phyloP scores from a whole-genome alignment of 495 filamentous ascomycete genomes.

The Penicillium argentinense region DNA sequence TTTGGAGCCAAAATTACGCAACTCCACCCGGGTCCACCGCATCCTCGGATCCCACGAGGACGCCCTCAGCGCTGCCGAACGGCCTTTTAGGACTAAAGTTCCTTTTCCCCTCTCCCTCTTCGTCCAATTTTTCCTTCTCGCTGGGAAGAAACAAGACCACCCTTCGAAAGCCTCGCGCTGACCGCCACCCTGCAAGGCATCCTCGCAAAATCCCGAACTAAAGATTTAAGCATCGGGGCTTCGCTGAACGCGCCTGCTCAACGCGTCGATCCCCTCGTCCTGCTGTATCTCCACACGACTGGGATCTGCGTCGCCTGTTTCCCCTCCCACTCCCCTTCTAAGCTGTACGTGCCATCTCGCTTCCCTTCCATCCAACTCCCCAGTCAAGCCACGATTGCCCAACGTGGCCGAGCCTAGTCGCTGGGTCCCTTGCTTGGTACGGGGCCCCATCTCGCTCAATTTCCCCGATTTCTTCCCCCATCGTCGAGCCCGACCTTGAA shows the following conservation, averaged over 20 bases:
- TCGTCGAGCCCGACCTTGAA: too few relatives aligned
- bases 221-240: slow-evolving; percentile 51
- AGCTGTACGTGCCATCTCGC: slow-evolving; percentile 1
- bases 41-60: slow-evolving; percentile 49
- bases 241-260: slow-evolving; percentile 26
- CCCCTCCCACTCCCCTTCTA: background rate
- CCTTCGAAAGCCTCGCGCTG: slow-evolving; percentile 36
- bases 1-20: slow-evolving; percentile 35
- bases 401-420: slow-evolving; percentile 25
- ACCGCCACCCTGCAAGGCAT: slow-evolving; percentile 52
- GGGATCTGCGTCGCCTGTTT: slow-evolving; percentile 6
- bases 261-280: slow-evolving; percentile 28
- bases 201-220: slow-evolving; percentile 47
- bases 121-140: slow-evolving; percentile 26
- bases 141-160: slow-evolving; percentile 30
- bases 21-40: slow-evolving; percentile 41
- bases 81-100: slow-evolving; percentile 33
- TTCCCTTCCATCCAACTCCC: background rate
- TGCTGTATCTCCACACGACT: slow-evolving; percentile 16
- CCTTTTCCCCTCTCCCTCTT: slow-evolving; percentile 21
- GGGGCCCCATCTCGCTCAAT: slow-evolving; percentile 26
- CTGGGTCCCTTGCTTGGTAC: slow-evolving; percentile 36
- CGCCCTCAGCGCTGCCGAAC: slow-evolving; percentile 29
- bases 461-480: slow-evolving; percentile 28
- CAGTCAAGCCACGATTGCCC: slow-evolving; percentile 16